Evolutionary conservation across 192 early-diverging fungal genomes (phyloP), one percentile per base, ranked within the genome.

Genomic region (Backusella tuberculispora): DNA sequence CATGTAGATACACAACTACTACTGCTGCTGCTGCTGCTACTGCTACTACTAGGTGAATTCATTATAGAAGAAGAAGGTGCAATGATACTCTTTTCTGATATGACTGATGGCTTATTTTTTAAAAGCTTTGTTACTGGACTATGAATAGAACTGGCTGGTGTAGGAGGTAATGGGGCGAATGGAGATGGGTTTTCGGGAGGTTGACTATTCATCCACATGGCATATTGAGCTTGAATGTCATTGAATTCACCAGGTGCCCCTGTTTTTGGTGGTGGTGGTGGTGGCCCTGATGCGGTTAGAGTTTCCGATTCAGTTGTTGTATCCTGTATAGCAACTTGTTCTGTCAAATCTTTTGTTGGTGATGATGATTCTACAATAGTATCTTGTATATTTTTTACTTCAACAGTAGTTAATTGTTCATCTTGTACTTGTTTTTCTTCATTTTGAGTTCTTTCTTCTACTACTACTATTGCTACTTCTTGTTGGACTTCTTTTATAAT

Each of bases 201-300:
- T 29, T 75, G 74, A 53, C 74, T 75, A 43, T 65, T 63, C 29
- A 75, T 68, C 74, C 74, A 75, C 74, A 75, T 68, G 46, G 74
- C 74, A 48, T 75, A 75, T 67, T 75, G 74, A 5, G 74, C 45
- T 41, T 75, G 74, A 41, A 75, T 75, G 42, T 75, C 74, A 9
- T 60, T 60, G 53, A 60, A 60, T 24, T 60, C 53, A 26, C 53
- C 53, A 26, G 53, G 53, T 26, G 21, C 26, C 0, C 53, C 53
- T 34, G 29, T 34, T 24, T 60, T 60, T 0, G 53, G 53, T 60
- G 53, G 53, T 60, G 21, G 21, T 56, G 50, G 53, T 60, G 53
- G 53, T 60, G 53, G 53, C 53, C 21, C 26, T 60, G 53, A 0
- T 26, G 21, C 21, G 12, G 53, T 26, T 26, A 1, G 21, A 60